Base-by-base conservation (phyloP, 2,329 filamentous ascomycete genomes). In the Xylaria sp. region DNA sequence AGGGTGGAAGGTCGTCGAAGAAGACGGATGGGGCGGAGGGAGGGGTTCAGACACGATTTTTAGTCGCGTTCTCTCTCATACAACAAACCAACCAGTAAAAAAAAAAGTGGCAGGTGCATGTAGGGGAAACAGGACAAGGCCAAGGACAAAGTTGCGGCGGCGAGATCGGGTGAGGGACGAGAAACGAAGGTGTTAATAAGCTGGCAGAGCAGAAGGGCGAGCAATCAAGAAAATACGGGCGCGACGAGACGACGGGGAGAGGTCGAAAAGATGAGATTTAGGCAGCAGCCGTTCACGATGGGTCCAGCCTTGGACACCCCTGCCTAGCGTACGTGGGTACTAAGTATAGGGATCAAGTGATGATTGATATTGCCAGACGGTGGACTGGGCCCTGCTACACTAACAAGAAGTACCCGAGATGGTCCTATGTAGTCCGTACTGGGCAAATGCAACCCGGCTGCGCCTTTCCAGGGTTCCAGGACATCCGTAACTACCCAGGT, bases 211-310 rank as follows among this genome's bases (percentile, higher is more conserved):
- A 48, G 9, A 40, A 50, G 20, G 50, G 50, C 48, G 58, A 61
- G 50, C 49, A 53, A 55, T 42, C 46, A 54, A 59, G 57, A 46
- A 54, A 44, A 29, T 24, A 19, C 47, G 46, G 41, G 34, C 34
- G 50, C 52, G 43, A 52, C 44, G 50, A 52, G 54, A 48, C 17
- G 45, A 59, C 52, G 56, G 48, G 55, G 54, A 48, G 53, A 44
- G 26, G 60, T 59, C 63, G 55, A 65, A 66, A 60, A 65, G 59
- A 60, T 56, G 59, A 61, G 62, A 56, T 68, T 67, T 68, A 68
- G 66, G 66, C 66, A 68, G 66, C 66, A 68, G 66, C 53, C 60
- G 59, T 66, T 60, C 53, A 56, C 45, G 62, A 62, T 65, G 63
- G 63, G 48, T 52, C 57, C 59, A 54, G 54, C 54, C 58, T 58